Evolutionary conservation across 1,139 yeast species (phyloP), one percentile per base, ranked within the genome.

Genomic region (Keqinozyma sinolaborantium): DNA sequence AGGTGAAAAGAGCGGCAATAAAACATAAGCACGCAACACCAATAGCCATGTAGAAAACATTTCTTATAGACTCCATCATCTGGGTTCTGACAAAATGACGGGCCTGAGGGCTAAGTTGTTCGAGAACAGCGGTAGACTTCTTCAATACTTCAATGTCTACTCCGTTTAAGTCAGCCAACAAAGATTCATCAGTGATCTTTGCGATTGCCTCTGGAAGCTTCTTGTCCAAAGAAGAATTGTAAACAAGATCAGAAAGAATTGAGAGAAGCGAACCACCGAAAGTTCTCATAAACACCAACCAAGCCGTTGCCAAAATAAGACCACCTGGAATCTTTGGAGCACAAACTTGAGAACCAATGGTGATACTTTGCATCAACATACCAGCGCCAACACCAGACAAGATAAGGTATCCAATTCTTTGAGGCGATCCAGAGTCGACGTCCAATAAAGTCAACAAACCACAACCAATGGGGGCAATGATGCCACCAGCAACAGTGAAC

Each of bases 241-340:
- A 57, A 10, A 52, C 56, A 5, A 56, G 47, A 30, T 55, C 55
- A 9, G 59, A 52, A 32, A 59, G 42, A 30, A 47, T 48, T 12
- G 55, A 45, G 10, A 57, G 44, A 12, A 59, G 18, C 10, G 61
- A 49, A 29, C 56, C 54, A 7, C 48, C 48, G 24, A 53, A 32
- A 1, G 53, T 38, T 34, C 58, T 51, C 24, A 35, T 35, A 33
- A 54, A 52, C 31, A 45, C 48, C 20, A 52, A 18, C 26, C 47
- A 46, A 3, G 56, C 44, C 14, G 59, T 53, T 12, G 54, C 47
- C 45, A 54, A 32, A 26, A 56, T 53, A 7, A 49, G 45, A 6
- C 56, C 52, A 13, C 65, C 64, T 3, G 59, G 53, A 4, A 53
- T 41, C 29, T 53, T 48, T 16, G 65, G 64, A 4, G 65, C 64